Evolutionary conservation across 495 filamentous ascomycete species (phyloP).

Genomic region (Neurospora africana): DNA sequence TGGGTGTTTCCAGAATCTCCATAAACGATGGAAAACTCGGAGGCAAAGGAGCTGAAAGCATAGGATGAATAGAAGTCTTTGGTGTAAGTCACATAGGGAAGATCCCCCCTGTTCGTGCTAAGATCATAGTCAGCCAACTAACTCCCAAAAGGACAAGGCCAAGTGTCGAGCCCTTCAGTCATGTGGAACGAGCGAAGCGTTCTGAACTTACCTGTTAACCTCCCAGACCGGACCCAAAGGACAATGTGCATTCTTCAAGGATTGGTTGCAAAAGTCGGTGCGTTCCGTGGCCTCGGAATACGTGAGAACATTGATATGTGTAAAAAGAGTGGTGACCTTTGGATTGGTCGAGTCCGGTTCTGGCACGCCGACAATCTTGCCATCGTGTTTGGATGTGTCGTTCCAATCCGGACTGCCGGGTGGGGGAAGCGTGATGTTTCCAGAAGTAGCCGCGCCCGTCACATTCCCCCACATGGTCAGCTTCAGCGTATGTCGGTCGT

Average conservation of each 20-base stretch:
- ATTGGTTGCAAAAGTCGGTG: constrained; percentile 52
- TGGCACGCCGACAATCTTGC: constrained; percentile 63
- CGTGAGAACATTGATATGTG: constrained; percentile 58
- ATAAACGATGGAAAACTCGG: constrained; percentile 59
- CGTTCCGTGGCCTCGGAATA: constrained; percentile 52
- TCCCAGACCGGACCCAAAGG: constrained; percentile 67
- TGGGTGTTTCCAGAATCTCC: constrained; percentile 52
- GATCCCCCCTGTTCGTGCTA: constrained; percentile 20
- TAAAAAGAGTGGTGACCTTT: constrained; percentile 60
- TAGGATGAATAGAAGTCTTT: constrained; percentile 74
- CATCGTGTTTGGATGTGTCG: constrained; percentile 48
- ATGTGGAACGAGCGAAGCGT: background rate
- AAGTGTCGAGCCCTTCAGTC: background rate
- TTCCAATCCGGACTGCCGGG: constrained; percentile 41
- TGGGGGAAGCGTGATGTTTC: constrained; percentile 39
- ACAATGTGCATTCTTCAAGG: constrained; percentile 51
- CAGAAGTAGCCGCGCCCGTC: constrained; percentile 42
- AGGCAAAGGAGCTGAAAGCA: constrained; percentile 68
- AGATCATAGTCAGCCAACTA: background rate
- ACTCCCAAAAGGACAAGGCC: background rate
- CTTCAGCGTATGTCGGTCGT: constrained; percentile 54
- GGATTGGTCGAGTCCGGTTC: constrained; percentile 36
- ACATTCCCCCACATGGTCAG: constrained; percentile 89
- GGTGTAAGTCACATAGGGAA: constrained; percentile 51
- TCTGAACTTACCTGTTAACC: constrained; percentile 38